Evolutionary conservation across 306 rosid genomes (phyloP), one percentile per base, ranked within the genome.

Genomic region (Lupinus albus): DNA sequence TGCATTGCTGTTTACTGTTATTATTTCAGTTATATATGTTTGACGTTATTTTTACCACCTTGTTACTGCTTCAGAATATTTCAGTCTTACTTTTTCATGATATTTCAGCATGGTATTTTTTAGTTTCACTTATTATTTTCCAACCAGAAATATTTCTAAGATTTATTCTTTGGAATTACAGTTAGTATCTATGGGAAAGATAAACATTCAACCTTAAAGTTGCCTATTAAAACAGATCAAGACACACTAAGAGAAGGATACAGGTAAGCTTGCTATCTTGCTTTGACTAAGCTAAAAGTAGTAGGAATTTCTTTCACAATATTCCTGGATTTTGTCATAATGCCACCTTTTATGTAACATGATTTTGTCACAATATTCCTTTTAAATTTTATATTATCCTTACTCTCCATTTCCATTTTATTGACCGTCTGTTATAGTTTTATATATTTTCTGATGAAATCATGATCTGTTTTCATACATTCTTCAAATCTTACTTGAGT

Each of bases 211-310:
- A 80, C 64, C 60, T 21, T 81, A 15, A 82, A 75, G 71, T 55
- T 90, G 75, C 94, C 99, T 39, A 67, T 90, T 63, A 93, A 90
- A 84, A 90, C 97, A 16, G 99, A 93, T 84, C 82, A 85, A 68
- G 99, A 93, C 78, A 88, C 99, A 3, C 76, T 90, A 48, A 83
- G 94, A 74, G 99, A 93, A 72, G 96, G 97, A 68, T 86, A 90
- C 70, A 80, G 96, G 98, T 89, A 71, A 2, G 75, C 67, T 57
- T 33, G 3, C 18, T 69, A 38, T 71, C 42, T 59, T 61, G 35
- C 15, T 11, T 11, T 54, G 16, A 56, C 11, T 61, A 25, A 25
- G 47, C 67, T 73, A 49, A 57, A 35, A 2, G 38, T 30, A 11
- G 36, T 36, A 20, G 41, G 17, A 41, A 4, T 70, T 59, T 71